These are phyloP conservation scores for Prunus dulcis DNA, from an alignment of 306 rosid genomes.

Conservation along the genomic window DNA sequence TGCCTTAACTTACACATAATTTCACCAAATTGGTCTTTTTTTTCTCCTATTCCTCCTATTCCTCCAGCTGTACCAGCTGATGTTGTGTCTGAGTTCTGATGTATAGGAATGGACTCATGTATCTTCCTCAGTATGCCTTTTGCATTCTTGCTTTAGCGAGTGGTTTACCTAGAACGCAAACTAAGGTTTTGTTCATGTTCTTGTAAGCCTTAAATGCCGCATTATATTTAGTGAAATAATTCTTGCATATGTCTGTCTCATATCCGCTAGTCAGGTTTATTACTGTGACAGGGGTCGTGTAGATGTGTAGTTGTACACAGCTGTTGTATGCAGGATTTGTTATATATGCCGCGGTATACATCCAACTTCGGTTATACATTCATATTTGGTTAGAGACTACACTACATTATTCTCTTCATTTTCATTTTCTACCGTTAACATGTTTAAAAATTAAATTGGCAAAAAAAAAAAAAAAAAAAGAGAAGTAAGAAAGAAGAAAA, in stretches of 20 bases:
- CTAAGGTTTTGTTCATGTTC: neutral
- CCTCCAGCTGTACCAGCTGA: neutral
- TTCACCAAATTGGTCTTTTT: neutral
- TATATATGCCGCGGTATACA: too few species aligned
- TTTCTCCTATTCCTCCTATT: slow-evolving; percentile 2
- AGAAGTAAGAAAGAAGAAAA: too few species aligned
- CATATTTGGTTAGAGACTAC: too few species aligned
- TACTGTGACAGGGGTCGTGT: neutral
- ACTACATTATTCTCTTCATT: too few species aligned
- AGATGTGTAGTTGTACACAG: neutral
- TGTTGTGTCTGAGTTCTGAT: neutral
- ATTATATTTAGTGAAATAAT: neutral
- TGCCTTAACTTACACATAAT: neutral
- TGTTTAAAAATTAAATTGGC: too few species aligned
- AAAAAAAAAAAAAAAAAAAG: too few species aligned
- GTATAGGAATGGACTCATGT: neutral
- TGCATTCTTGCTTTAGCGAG: neutral
- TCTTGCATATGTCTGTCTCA: neutral
- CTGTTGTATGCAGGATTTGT: neutral
- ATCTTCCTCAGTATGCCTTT: neutral
- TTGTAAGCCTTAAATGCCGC: neutral
- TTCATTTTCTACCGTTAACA: too few species aligned
- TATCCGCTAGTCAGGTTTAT: neutral
- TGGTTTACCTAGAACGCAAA: neutral
- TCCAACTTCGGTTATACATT: too few species aligned